Percentiles rank a stretch among this genome's conserved stretches.
phyloP scores from a whole-genome alignment of 2,329 filamentous ascomycete species.

The Cytospora schulzeri region DNA sequence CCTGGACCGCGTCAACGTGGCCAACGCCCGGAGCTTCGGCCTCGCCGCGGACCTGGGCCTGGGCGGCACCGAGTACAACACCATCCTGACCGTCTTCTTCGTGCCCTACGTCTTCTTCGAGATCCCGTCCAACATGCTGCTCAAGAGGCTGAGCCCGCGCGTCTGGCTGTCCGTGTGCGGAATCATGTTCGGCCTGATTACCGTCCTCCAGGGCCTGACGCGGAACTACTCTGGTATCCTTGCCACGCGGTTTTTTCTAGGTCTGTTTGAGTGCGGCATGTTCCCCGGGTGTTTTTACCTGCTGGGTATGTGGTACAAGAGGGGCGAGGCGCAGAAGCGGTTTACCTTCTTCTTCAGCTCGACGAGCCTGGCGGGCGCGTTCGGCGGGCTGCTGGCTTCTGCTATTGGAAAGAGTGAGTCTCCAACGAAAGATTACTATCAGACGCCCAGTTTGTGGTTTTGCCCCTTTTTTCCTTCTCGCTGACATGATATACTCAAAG shows the following conservation, averaged over 20 bases:
- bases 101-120: conserved; percentile 74
- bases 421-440: neutral
- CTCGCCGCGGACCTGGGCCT: conserved; percentile 66
- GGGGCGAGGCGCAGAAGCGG: conserved; percentile 84
- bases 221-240: conserved; percentile 77
- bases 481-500: conserved; percentile 26
- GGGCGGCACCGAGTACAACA: conserved; percentile 66
- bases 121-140: conserved; percentile 72
- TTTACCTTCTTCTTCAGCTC: conserved; percentile 93
- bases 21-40: conserved; percentile 71
- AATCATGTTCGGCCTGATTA: conserved; percentile 78
- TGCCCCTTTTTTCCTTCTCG: neutral
- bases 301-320: conserved; percentile 87
- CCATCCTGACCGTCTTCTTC: conserved; percentile 78
- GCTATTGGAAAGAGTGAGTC: conserved; percentile 75
- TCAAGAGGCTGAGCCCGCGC: conserved; percentile 68
- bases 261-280: conserved; percentile 74
- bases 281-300: conserved; percentile 68
- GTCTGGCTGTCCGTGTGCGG: conserved; percentile 81
- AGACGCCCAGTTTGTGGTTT: neutral
- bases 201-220: conserved; percentile 75
- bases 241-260: conserved; percentile 82
- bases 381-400: conserved; percentile 81
- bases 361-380: conserved; percentile 78
- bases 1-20: conserved; percentile 76